Evolutionary conservation across 139 green algal species (phyloP).

Genomic region (Diplosphaera chodatii): DNA sequence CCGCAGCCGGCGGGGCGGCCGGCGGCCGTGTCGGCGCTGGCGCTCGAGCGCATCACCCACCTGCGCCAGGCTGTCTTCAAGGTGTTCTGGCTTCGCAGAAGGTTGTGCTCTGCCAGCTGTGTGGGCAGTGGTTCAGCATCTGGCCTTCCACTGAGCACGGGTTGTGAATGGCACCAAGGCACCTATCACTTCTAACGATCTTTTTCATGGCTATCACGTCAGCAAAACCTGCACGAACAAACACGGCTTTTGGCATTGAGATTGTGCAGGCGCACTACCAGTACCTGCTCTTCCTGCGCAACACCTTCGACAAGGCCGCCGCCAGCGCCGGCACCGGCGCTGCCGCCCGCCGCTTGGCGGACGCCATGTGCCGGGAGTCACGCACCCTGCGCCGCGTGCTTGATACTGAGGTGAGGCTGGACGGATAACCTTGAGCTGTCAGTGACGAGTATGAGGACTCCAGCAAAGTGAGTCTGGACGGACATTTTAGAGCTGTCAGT

Average conservation of each 20-base stretch:
- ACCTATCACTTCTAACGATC: too few species aligned
- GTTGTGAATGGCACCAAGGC: too few species aligned
- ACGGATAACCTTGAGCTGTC: not conserved
- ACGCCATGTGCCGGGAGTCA: not conserved
- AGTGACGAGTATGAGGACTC: not conserved
- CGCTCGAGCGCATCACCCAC: not conserved
- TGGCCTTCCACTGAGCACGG: too few species aligned
- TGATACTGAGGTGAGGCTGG: not conserved
- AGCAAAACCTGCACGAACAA: too few species aligned
- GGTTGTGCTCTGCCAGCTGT: too few species aligned
- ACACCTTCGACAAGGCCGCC: not conserved
- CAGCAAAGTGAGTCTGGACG: not conserved
- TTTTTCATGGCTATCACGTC: too few species aligned
- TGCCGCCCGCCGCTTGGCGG: not conserved
- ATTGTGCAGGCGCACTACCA: conserved; percentile 1
- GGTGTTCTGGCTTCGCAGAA: not conserved
- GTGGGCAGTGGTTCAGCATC: too few species aligned
- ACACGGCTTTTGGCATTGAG: too few species aligned
- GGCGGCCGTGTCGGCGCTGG: not conserved
- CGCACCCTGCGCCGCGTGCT: not conserved
- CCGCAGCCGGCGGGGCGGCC: too few species aligned
- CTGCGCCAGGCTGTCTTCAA: not conserved
- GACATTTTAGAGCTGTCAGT: too few species aligned
- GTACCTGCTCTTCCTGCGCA: not conserved
- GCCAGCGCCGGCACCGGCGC: too few species aligned